Evolutionary conservation across 2,329 filamentous ascomycete genomes (phyloP), one percentile per base, ranked within the genome.

Genomic region (Ascochyta lentis): DNA sequence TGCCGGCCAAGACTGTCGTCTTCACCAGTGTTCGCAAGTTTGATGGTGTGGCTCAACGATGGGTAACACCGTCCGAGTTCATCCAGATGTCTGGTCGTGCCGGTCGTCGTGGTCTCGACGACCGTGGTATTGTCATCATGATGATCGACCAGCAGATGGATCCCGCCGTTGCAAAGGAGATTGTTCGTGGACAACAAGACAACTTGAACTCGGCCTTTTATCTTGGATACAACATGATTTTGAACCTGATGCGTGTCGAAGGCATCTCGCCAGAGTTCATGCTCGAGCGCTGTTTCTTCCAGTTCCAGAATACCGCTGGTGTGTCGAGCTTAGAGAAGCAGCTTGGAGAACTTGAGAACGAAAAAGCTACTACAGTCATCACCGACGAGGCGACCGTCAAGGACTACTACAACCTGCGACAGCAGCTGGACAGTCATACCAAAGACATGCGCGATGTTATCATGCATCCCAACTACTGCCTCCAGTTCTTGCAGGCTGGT

Each of bases 1-100:
- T 99, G 95, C 95, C 95, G 64, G 95, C 95, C 24, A 97, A 97
- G 81, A 99, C 95, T 0, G 95, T 99, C 1, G 93, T 99, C n/a
- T 99, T 99, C 76, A 97, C 95, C 0, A 93, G 90, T 64, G 92
- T 99, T 9, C 90, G 90, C 49, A 99, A 99, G 73, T 99, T 93
- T 72, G 95, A 99, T 71, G 96, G 96, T 54, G 83, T 87, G 6
- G 83, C 85, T 56, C 85, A 86, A 66, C 86, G 94, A 61, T 96
- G 93, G 77, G 84, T 98, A 19, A 97, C 93, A 0, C 92, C 92
- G 1, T 96, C 92, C 10, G 95, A 99, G 70, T 99, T 98, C 76
- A 91, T 99, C 48, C 95, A 99, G 74, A 99, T 99, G 95, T 96
- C 95, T 49, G 95, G 95, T 59, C 91, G 95, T 77, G 95, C 95